Conservation (phyloP, 495 filamentous ascomycete species). For the Elaphomyces granulatus region DNA sequence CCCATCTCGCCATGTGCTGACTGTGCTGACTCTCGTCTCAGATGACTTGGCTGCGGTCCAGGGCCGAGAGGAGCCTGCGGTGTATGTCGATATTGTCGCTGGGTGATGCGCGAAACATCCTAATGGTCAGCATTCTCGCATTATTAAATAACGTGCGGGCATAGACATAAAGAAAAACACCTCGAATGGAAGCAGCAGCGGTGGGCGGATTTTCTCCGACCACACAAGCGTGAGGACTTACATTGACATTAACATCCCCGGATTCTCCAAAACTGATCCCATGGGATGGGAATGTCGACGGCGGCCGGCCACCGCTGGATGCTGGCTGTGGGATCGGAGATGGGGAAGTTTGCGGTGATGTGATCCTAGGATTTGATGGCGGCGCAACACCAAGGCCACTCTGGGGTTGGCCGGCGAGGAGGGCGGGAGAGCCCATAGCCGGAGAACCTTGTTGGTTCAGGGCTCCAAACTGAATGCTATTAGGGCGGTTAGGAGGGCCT, state of each 20-base stretch:
- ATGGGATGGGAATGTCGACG: constrained; percentile 51
- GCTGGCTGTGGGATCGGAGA: constrained; percentile 80
- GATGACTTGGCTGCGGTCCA: constrained; percentile 51
- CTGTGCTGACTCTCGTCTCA: constrained; percentile 70
- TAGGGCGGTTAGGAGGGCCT: constrained; percentile 41
- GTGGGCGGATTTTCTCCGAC: not conserved
- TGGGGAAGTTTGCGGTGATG: constrained; percentile 63
- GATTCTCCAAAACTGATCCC: constrained; percentile 56
- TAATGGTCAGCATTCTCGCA: not conserved
- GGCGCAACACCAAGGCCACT: constrained; percentile 49
- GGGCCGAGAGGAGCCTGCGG: constrained; percentile 45
- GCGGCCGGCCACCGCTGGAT: constrained; percentile 72
- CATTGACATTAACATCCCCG: constrained; percentile 40
- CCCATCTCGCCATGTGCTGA: constrained; percentile 65
- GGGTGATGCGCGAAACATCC: constrained; percentile 16
- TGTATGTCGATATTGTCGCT: constrained; percentile 44
- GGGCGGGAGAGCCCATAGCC: constrained; percentile 38
- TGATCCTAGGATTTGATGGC: constrained; percentile 46
- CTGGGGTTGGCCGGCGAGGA: constrained; percentile 34
- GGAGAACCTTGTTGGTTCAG: constrained; percentile 51
- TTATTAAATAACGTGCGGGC: not conserved
- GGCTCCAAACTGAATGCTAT: constrained; percentile 66
- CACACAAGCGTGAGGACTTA: constrained; percentile 32
- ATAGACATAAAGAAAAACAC: constrained; percentile 1
- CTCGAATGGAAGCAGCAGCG: not conserved